phyloP scores from a whole-genome alignment of 1,284 basidiomycete genomes.

The Cystobasidium slooffiae region DNA sequence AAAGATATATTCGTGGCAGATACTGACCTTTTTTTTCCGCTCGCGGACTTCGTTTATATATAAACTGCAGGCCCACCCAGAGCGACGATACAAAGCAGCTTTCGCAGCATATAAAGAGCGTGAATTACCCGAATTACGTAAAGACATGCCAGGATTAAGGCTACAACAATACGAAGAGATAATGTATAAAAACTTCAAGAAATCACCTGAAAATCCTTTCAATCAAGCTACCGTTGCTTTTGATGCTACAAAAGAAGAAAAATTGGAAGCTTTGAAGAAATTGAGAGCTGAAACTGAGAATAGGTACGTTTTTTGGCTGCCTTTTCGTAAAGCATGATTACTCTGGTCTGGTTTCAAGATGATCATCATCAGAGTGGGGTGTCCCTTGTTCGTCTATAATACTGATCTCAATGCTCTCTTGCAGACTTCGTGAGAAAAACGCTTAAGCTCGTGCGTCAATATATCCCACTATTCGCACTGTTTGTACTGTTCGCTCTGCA shows the following conservation, averaged over 20 bases:
- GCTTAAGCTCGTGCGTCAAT: too few species aligned
- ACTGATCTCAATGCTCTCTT: too few species aligned
- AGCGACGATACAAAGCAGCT: constrained; percentile 90
- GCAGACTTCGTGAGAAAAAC: too few species aligned
- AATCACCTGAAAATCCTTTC: constrained; percentile 58
- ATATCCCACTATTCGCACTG: too few species aligned
- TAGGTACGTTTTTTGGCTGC: constrained; percentile 45
- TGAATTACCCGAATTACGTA: constrained; percentile 76
- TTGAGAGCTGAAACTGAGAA: constrained; percentile 55
- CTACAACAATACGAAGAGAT: constrained; percentile 75
- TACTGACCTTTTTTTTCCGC: neutral
- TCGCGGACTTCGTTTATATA: neutral
- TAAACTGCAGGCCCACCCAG: constrained; percentile 84
- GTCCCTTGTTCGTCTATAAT: too few species aligned
- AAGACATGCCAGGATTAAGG: constrained; percentile 64
- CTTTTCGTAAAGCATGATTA: neutral
- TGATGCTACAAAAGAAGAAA: constrained; percentile 81
- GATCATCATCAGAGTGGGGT: too few species aligned
- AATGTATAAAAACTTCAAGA: constrained; percentile 70
- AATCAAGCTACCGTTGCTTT: constrained; percentile 66
- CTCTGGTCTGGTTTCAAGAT: too few species aligned
- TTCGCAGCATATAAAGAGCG: constrained; percentile 90
- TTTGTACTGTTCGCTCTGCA: too few species aligned
- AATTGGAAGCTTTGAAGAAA: constrained; percentile 68
- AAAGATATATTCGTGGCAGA: neutral